Percentiles rank a stretch among this genome's conserved stretches.
phyloP scores from a whole-genome alignment of 2,329 filamentous ascomycete genomes.

The Talaromyces amestolkiae region DNA sequence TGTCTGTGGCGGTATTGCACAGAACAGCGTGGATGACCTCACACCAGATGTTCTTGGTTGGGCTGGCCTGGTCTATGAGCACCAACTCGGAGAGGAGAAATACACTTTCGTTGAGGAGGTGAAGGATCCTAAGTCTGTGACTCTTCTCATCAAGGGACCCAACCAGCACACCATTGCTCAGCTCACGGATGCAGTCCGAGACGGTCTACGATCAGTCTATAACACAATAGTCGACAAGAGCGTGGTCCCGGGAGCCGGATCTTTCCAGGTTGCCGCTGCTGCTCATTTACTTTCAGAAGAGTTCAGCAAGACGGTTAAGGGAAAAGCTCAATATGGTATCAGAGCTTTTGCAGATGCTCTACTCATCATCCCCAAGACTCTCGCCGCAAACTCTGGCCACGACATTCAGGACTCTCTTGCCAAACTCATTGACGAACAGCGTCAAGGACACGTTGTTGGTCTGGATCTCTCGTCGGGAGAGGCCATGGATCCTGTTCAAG shows the following conservation, averaged over 20 bases:
- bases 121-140: slow-evolving; percentile 97
- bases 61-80: slow-evolving; percentile 95
- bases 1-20: slow-evolving; percentile 82
- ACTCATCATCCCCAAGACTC: slow-evolving; percentile 92
- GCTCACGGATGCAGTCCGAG: slow-evolving; percentile 92
- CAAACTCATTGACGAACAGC: slow-evolving; percentile 77
- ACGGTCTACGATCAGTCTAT: slow-evolving; percentile 93
- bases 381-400: slow-evolving; percentile 92
- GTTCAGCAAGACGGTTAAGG: slow-evolving; percentile 89
- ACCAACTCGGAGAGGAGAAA: slow-evolving; percentile 97
- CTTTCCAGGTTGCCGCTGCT: slow-evolving; percentile 93
- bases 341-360: slow-evolving; percentile 92
- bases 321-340: slow-evolving; percentile 96
- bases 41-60: slow-evolving; percentile 85
- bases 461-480: slow-evolving; percentile 83
- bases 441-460: slow-evolving; percentile 80
- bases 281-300: slow-evolving; percentile 80
- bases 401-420: slow-evolving; percentile 95
- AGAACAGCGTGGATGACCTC: slow-evolving; percentile 95
- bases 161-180: slow-evolving; percentile 96
- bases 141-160: slow-evolving; percentile 94
- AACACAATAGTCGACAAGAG: slow-evolving; percentile 99
- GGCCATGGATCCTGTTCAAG: slow-evolving; percentile 90
- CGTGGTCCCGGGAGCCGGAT: slow-evolving; percentile 89
- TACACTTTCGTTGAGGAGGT: slow-evolving; percentile 98